Base-by-base conservation (phyloP, 331 rosid genomes). In the Malus hybrid region DNA sequence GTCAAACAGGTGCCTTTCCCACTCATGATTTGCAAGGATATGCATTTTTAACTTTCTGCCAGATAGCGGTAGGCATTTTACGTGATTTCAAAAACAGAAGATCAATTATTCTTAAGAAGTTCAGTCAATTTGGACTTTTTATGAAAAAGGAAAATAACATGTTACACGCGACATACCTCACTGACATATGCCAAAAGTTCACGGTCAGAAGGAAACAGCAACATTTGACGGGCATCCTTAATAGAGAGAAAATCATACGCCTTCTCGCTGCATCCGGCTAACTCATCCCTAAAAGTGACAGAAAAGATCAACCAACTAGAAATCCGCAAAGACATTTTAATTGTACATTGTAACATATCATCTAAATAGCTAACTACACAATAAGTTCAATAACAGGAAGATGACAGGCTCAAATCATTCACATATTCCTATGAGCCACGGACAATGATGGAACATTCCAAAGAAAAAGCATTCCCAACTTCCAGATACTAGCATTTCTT, bases 231-330 rank as follows among this genome's bases (percentile, higher is more conserved):
- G 19, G 99, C 97, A 89, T 94, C 91, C 14, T 81, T 89, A 63
- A 88, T 62, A n/a, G 97, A 90, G 50, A 94, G 97, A 83, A 65
- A 86, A 77, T 94, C 99, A 83, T 92, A 94, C 34, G 99, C 99
- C 84, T 92, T 92, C 91, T 94, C 99, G 28, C 97, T 89, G 89
- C 99, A 94, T 72, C 99, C 97, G 24, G 97, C 93, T 87, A 92
- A 90, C 86, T 94, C 99, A 70, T 94, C 99, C 75, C 99, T 94
- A 85, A 20, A 80, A 70, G 66, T 70, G 70, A 69, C 71, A 77
- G 76, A 80, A 75, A 6, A 80, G 65, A 73, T 36, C 39, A 57
- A 74, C 63, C 42, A 10, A 72, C 62, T 20, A 82, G 77, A 82
- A 77, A 52, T 46, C 63, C 69, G 33, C 18, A 28, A 63, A 55